Evolutionary conservation across 2,329 filamentous ascomycete genomes (phyloP), one percentile per base, ranked within the genome.

Genomic region (Talaromyces islandicus): DNA sequence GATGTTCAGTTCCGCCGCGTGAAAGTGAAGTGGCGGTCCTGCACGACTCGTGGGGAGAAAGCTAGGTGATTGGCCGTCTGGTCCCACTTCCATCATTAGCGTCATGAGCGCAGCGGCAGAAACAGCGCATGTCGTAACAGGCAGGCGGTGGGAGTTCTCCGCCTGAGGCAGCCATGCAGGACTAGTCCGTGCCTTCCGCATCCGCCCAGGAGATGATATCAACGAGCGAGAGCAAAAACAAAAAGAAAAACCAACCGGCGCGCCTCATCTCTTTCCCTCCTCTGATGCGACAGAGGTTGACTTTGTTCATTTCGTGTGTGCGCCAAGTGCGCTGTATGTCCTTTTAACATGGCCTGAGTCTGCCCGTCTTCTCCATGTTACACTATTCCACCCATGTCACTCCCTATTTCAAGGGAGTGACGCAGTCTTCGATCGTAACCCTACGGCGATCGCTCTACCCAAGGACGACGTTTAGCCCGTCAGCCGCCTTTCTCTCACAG

Each of bases 401-500:
- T 27, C 38, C 55, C 59, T 52, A 29, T 43, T 30, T 48, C n/a
- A 55, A 56, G 59, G 59, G 59, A 61, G 59, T 61, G 51, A 51
- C 59, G 55, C 55, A 54, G 29, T 51, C 55, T 41, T 58, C 30
- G 29, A 32, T 56, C 52, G 51, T 35, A 46, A 58, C 50, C 43
- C 54, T 30, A 52, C 30, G 19, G n/a, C 59, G 54, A 32, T 19
- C 24, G 10, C 48, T 52, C 11, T 50, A 58, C 29, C 25, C 25
- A 12, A 56, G 52, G 54, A 53, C n/a, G 57, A 43, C n/a, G 12
- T 17, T 29, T 54, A n/a, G 9, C 17, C 29, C 35, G 25, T 46
- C 57, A 10, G 38, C 59, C 10, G 50, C n/a, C 41, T 55, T 58
- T 27, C n/a, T 10, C 4, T 61, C 56, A 1, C 25, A 32, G 5